Conservation (phyloP, 768 basidiomycete genomes). For the Tephrocybe rancida region DNA sequence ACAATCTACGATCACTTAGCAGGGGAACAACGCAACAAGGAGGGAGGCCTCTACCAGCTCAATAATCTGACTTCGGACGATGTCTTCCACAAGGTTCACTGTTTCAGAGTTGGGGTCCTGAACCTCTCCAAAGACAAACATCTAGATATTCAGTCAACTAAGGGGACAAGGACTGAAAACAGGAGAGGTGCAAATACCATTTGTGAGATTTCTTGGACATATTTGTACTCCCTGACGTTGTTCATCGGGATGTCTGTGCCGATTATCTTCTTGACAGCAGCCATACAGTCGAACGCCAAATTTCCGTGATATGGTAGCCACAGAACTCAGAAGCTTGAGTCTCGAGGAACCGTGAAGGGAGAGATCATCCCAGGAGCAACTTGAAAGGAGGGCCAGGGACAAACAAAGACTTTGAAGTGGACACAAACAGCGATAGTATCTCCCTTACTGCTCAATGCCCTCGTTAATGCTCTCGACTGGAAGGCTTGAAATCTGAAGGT, state of each 20-base stretch:
- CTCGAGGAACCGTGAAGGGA: too few species aligned
- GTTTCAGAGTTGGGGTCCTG: conserved; percentile 88
- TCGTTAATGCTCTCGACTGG: too few species aligned
- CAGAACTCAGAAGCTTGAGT: too few species aligned
- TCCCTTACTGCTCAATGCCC: too few species aligned
- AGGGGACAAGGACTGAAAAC: not conserved
- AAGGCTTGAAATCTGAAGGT: too few species aligned
- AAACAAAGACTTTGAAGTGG: too few species aligned
- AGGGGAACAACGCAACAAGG: conserved; percentile 5
- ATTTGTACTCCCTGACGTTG: conserved; percentile 72
- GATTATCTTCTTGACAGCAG: conserved; percentile 13
- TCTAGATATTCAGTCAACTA: conserved; percentile 43
- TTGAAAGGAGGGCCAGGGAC: too few species aligned
- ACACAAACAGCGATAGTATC: too few species aligned
- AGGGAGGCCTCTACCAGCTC: conserved; percentile 64
- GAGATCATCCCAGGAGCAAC: too few species aligned
- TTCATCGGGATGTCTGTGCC: conserved; percentile 15
- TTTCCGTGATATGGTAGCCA: too few species aligned
- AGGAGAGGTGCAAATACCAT: conserved; percentile 59
- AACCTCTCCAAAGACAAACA: conserved; percentile 97
- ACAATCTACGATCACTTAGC: conserved; percentile 59
- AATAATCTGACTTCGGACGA: conserved; percentile 86
- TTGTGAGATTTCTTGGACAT: conserved; percentile 89
- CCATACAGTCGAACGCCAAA: conserved; percentile 6
- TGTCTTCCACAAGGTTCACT: conserved; percentile 93